A percentile compares a stretch with the other conserved stretches of the same genome.
These are phyloP conservation scores for Colletotrichum coccodes DNA, from an alignment of 2,329 filamentous ascomycete species.

Conservation along the genomic window DNA sequence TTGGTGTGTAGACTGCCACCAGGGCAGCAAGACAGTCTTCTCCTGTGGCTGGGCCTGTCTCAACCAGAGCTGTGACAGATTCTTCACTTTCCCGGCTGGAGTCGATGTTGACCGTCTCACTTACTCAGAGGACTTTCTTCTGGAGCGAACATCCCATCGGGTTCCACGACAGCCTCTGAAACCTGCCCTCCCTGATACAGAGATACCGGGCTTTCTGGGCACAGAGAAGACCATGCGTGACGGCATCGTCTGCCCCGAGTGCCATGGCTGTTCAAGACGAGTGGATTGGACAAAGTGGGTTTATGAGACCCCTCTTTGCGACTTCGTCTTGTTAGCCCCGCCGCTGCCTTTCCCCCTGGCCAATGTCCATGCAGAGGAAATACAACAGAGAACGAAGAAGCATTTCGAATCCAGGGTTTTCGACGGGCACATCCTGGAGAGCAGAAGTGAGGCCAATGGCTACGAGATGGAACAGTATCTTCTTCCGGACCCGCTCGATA, in stretches of 20 bases:
- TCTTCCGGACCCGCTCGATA: conserved; percentile 53
- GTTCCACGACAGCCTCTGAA: conserved; percentile 47
- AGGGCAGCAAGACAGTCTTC: conserved; percentile 48
- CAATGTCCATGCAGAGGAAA: conserved; percentile 33
- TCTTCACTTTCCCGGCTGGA: conserved; percentile 54
- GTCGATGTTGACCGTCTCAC: conserved; percentile 44
- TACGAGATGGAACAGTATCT: conserved; percentile 40
- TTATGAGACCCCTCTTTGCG: conserved; percentile 64
- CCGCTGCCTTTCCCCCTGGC: conserved; percentile 36
- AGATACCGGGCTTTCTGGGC: conserved; percentile 47
- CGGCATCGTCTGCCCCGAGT: conserved; percentile 75
- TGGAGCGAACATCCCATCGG: conserved; percentile 58
- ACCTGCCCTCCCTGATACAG: conserved; percentile 48
- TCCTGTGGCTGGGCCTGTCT: conserved; percentile 43
- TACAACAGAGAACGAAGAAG: neutral
- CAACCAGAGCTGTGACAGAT: conserved; percentile 53
- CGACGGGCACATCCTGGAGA: conserved; percentile 33
- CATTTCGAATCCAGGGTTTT: neutral
- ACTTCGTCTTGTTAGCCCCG: conserved; percentile 51
- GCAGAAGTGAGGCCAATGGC: neutral
- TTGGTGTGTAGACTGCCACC: conserved; percentile 47
- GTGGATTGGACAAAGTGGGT: conserved; percentile 70
- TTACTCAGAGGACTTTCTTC: conserved; percentile 69
- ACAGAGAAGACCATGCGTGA: conserved; percentile 63
- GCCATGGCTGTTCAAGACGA: conserved; percentile 69